A percentile compares a stretch with the other conserved stretches of the same genome.
phyloP scores from a whole-genome alignment of 805 yeast species.

The Suhomyces vadensis region DNA sequence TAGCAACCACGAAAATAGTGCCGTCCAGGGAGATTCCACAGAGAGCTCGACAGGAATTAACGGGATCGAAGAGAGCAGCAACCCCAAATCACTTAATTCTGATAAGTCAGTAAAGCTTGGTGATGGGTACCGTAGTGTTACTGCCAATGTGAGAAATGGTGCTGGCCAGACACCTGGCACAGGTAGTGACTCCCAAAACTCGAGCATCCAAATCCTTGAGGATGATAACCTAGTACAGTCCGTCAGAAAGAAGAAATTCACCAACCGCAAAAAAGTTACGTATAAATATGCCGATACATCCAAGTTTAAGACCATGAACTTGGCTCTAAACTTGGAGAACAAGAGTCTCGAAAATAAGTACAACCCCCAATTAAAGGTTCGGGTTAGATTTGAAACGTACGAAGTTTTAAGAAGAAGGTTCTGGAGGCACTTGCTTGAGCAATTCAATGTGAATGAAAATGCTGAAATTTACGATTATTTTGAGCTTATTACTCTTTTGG shows the following conservation, averaged over 20 bases:
- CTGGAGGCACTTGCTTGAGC: constrained; percentile 64
- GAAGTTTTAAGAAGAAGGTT: constrained; percentile 61
- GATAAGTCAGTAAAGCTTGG: background rate
- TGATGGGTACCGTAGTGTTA: background rate
- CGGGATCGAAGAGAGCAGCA: background rate
- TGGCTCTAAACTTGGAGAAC: constrained; percentile 33
- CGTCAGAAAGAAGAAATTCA: constrained; percentile 27
- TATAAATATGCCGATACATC: constrained; percentile 38
- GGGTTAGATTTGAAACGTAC: constrained; percentile 69
- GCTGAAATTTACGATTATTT: constrained; percentile 48
- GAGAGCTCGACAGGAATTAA: background rate
- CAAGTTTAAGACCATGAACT: constrained; percentile 42
- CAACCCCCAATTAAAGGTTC: constrained; percentile 56
- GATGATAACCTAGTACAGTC: constrained; percentile 34
- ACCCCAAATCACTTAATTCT: background rate
- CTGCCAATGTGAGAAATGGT: background rate
- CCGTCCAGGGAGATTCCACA: background rate
- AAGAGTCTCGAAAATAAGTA: constrained; percentile 38
- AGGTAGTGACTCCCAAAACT: constrained; percentile 11
- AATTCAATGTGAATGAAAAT: constrained; percentile 46
- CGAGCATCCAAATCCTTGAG: constrained; percentile 25
- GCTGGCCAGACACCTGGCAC: background rate
- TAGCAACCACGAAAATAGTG: background rate
- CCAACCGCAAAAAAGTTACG: constrained; percentile 31
- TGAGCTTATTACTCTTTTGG: constrained; percentile 67